These are phyloP conservation scores for Rosellinia necatrix DNA, from an alignment of 2,329 filamentous ascomycete genomes.

Conservation along the genomic window DNA sequence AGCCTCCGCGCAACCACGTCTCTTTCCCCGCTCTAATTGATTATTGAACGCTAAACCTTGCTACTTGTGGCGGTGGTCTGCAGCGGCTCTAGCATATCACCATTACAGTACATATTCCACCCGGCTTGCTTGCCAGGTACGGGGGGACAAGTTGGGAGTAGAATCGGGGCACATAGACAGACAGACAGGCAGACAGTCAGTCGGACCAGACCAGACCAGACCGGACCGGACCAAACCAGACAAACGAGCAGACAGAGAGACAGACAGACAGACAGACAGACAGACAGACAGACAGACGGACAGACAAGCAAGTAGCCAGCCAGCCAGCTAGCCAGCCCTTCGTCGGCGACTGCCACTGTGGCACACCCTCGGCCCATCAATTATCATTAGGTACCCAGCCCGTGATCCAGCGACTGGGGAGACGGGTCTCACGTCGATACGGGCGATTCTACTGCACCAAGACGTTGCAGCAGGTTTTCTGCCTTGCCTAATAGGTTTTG, in stretches of 20 bases:
- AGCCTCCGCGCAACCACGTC: slow-evolving; percentile 27
- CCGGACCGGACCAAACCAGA: too few species aligned
- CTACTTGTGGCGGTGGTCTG: slow-evolving; percentile 24
- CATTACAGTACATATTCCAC: slow-evolving; percentile 14
- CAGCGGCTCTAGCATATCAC: slow-evolving; percentile 22
- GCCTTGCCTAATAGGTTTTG: slow-evolving; percentile 18
- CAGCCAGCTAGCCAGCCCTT: too few species aligned
- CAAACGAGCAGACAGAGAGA: too few species aligned
- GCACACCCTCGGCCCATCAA: slow-evolving; percentile 13
- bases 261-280: too few species aligned
- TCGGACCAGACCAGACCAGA: too few species aligned
- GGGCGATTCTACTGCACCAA: slow-evolving; percentile 12
- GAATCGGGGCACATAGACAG: slow-evolving; percentile 14
- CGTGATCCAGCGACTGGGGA: slow-evolving; percentile 18
- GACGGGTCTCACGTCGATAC: slow-evolving; percentile 21
- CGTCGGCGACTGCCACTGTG: slow-evolving; percentile 19
- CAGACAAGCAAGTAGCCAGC: too few species aligned
- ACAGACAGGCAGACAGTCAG: too few species aligned
- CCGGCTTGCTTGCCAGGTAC: slow-evolving; percentile 4
- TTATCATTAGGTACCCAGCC: slow-evolving; percentile 12
- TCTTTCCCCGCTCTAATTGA: slow-evolving; percentile 28
- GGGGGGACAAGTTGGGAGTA: neutral
- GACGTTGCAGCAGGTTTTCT: slow-evolving; percentile 29
- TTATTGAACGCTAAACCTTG: slow-evolving; percentile 23
- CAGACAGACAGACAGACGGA: too few species aligned